A percentile compares a stretch with the other conserved stretches of the same genome.
Conservation (phyloP, 1,284 basidiomycete genomes). For the Trichosporon asahii region DNA sequence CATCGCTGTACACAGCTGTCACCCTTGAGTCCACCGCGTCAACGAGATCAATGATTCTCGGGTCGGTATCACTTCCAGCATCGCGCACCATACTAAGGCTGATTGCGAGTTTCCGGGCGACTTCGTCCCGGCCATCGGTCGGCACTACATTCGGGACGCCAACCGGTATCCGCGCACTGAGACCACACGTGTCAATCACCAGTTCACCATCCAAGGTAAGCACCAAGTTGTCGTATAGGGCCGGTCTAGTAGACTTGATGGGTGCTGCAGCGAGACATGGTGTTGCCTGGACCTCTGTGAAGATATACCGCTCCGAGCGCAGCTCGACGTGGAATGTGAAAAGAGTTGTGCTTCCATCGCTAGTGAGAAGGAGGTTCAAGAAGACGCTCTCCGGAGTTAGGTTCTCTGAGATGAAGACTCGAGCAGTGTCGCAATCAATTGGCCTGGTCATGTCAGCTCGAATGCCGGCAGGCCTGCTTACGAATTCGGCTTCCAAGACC, state of each 20-base stretch:
- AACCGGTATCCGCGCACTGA: constrained; percentile 36
- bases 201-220: constrained; percentile 59
- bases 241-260: constrained; percentile 61
- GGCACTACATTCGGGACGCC: constrained; percentile 27
- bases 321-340: constrained; percentile 55
- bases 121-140: constrained; percentile 34
- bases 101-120: constrained; percentile 33
- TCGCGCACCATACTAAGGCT: constrained; percentile 37
- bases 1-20: constrained; percentile 57
- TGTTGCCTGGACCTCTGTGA: constrained; percentile 39
- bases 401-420: constrained; percentile 42
- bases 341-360: constrained; percentile 54
- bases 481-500: constrained; percentile 36
- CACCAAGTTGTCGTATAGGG: constrained; percentile 66
- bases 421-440: constrained; percentile 53
- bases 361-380: constrained; percentile 55
- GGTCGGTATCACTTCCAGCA: constrained; percentile 14
- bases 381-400: constrained; percentile 25
- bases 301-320: constrained; percentile 44
- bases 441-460: constrained; percentile 13
- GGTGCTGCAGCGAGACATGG: constrained; percentile 58
- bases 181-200: not conserved
- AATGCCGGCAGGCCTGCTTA: constrained; percentile 23
- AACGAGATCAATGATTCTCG: constrained; percentile 33
- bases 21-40: constrained; percentile 55